phyloP scores from a whole-genome alignment of 2,329 filamentous ascomycete genomes.

The Mollisia scopiformis region DNA sequence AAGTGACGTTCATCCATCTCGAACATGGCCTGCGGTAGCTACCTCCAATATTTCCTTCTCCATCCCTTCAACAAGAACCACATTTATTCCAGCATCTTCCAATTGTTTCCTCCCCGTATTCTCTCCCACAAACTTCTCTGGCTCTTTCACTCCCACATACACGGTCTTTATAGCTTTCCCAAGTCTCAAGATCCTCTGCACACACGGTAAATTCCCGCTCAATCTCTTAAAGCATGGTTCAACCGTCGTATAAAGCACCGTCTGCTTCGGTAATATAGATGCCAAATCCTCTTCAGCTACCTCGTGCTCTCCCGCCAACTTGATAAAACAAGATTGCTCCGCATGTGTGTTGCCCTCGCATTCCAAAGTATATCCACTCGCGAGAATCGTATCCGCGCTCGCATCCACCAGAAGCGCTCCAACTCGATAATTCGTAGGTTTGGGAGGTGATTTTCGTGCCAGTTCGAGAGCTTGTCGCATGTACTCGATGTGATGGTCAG shows the following conservation, averaged over 20 bases:
- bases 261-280: slow-evolving; percentile 52
- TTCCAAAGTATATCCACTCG: slow-evolving; percentile 90
- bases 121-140: slow-evolving; percentile 83
- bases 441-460: slow-evolving; percentile 76
- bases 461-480: slow-evolving; percentile 76
- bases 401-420: slow-evolving; percentile 81
- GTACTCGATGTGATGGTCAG: slow-evolving; percentile 40
- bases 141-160: slow-evolving; percentile 87
- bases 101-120: slow-evolving; percentile 77
- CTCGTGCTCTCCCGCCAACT: slow-evolving; percentile 57
- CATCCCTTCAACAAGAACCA: slow-evolving; percentile 73
- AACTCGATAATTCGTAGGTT: slow-evolving; percentile 93
- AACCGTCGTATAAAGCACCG: slow-evolving; percentile 86
- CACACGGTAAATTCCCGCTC: slow-evolving; percentile 76
- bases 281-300: slow-evolving; percentile 58
- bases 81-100: slow-evolving; percentile 71
- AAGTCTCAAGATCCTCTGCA: slow-evolving; percentile 74
- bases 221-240: slow-evolving; percentile 79
- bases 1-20: slow-evolving; percentile 3
- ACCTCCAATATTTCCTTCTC: slow-evolving; percentile 81
- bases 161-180: slow-evolving; percentile 65
- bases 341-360: slow-evolving; percentile 93
- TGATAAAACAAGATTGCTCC: slow-evolving; percentile 88
- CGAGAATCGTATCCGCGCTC: slow-evolving; percentile 61
- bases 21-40: slow-evolving; percentile 77